Base-by-base conservation (phyloP, 495 filamentous ascomycete species). In the Penicillium nucicola region DNA sequence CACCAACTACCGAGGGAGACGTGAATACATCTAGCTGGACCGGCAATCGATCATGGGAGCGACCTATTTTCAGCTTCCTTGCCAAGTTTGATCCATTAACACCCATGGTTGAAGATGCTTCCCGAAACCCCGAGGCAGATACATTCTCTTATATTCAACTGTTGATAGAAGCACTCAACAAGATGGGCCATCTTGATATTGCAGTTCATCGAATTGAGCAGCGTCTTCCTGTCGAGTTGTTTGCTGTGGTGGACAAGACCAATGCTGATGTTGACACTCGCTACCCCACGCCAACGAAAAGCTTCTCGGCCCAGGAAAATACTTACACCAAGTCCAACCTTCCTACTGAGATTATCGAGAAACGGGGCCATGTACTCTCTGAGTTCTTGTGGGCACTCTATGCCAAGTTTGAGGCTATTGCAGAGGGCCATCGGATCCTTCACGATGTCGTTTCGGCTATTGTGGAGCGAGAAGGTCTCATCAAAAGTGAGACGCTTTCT, bases 401-500 rank as follows among this genome's bases (percentile, higher is more conserved):
- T 68, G 89, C 92, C 13, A 95, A 96, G 56, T 96, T 99, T 59
- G 93, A 97, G 63, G 84, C 95, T 13, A 96, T 99, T 53, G 90
- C 90, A 12, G 93, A 99, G 67, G 87, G 93, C 12, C 95, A 99
- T 60, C 86, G 93, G 41, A 88, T 95, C 2, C 79, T 97, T 42
- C 90, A 97, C 63, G 93, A 99, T 66, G 85, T 92, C 37, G 81
- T 96, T 52, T 82, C 82, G 35, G 88, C 83, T 1, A 89, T 97
- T 55, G 77, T 89, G 31, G 83, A 85, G 51, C 83, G 92, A 33
- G 88, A 96, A 50, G 78, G 78, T 7, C 76, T 88, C 2, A 58
- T 60, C 9, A 79, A 80, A 41, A 61, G 68, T 12, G 70, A 77
- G 39, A 69, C 75, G 1, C 78, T 95, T 38, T 82, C 83, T 3